Base-by-base conservation (phyloP, 1,139 yeast species). In the Debaryomyces fabryi region DNA sequence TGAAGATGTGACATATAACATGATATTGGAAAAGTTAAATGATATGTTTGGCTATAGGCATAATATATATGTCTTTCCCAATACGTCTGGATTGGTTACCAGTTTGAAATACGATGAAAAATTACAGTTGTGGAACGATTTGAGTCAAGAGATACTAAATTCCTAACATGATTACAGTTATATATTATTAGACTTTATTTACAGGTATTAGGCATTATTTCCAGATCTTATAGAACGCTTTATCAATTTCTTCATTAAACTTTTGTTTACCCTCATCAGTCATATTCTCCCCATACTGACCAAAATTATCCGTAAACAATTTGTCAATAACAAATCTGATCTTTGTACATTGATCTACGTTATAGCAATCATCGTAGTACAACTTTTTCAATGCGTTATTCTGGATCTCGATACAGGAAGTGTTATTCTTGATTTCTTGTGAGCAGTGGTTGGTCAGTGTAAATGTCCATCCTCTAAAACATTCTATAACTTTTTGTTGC, bases 41-140 rank as follows among this genome's bases (percentile, higher is more conserved):
- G 49, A 55, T 3, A 50, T 45, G 27, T 50, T 62, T 20, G 59
- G 54, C 6, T 45, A 49, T 52, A 49, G 53, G 8, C 48, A 59
- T 37, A 41, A 58, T 45, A 52, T 83, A 0, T 81, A 75, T 61
- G 92, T 87, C 4, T 76, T 86, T 38, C 93, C 93, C 2, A 84
- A 85, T 46, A 86, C 93, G 0, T 85, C 91, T 1, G 95, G 95
- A 0, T 67, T 88, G n/a, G 93, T 85, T 6, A 78, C 86, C 7
- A 66, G 68, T 49, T 67, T 84, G 59, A 67, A 72, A 16, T 72
- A 71, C 50, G 66, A 63, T 0, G 74, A 73, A 43, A 84, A 83
- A 58, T 59, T 81, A 43, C 57, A 56, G 7, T 56, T 78, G 24
- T 86, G 91, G 91, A 56, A 60, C 35, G 49, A 55, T 15, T 47